phyloP scores from a whole-genome alignment of 1,284 basidiomycete genomes.

The Ustilago loliicola region DNA sequence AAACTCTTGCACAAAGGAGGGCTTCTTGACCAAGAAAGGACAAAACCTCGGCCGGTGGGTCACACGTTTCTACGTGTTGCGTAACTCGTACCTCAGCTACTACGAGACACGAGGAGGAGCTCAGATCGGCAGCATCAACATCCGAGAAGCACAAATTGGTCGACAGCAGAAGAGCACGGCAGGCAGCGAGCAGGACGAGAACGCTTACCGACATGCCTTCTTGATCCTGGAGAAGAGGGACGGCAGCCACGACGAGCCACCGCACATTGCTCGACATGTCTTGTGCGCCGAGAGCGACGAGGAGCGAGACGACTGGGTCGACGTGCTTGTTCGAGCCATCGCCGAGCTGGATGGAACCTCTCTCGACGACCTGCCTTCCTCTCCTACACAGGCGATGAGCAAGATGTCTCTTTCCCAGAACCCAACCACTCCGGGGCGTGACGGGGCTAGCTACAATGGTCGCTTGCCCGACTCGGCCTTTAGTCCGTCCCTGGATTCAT shows the following conservation, averaged over 20 bases:
- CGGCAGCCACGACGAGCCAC: slow-evolving; percentile 46
- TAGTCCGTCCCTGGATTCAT: slow-evolving; percentile 31
- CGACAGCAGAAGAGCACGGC: slow-evolving; percentile 75
- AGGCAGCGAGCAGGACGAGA: slow-evolving; percentile 77
- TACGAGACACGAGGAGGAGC: slow-evolving; percentile 87
- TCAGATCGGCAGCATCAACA: slow-evolving; percentile 87
- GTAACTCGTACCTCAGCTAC: slow-evolving; percentile 86
- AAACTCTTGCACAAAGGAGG: slow-evolving; percentile 83
- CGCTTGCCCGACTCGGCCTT: slow-evolving; percentile 28
- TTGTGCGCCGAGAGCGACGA: slow-evolving; percentile 94
- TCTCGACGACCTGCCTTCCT: slow-evolving; percentile 28
- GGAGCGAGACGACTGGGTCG: slow-evolving; percentile 94
- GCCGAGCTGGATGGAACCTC: slow-evolving; percentile 44
- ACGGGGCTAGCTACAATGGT: slow-evolving; percentile 20
- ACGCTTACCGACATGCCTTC: slow-evolving; percentile 95
- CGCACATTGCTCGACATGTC: slow-evolving; percentile 85
- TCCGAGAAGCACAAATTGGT: slow-evolving; percentile 89
- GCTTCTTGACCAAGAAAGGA: slow-evolving; percentile 94
- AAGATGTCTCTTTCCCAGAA: slow-evolving; percentile 41
- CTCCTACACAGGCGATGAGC: slow-evolving; percentile 45
- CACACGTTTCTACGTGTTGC: slow-evolving; percentile 89
- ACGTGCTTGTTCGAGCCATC: slow-evolving; percentile 77
- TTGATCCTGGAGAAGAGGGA: slow-evolving; percentile 90
- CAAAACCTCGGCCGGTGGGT: slow-evolving; percentile 87
- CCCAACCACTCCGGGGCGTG: slow-evolving; percentile 21